phyloP scores from a whole-genome alignment of 345 rosid genomes.

The Mangifera indica region DNA sequence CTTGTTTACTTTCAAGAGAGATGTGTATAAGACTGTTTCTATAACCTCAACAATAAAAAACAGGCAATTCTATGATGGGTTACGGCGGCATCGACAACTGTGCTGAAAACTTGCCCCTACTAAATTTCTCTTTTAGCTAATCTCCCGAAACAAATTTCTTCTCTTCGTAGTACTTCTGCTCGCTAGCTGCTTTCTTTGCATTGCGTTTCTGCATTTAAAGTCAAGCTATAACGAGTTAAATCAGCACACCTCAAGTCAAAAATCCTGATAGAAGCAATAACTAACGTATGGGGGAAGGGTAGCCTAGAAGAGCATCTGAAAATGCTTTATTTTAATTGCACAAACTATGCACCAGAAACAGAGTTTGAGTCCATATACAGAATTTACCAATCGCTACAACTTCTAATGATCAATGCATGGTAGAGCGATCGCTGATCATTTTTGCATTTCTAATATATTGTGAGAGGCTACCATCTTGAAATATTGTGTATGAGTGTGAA shows the following conservation, averaged over 20 bases:
- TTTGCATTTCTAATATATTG: neutral
- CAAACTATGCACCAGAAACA: neutral
- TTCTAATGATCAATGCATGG: no score
- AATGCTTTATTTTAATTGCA: neutral
- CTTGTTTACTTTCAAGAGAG: neutral
- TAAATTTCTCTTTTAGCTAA: slow-evolving; percentile 17
- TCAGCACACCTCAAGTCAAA: neutral
- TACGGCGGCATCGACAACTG: slow-evolving; percentile 20
- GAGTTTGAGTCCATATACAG: neutral
- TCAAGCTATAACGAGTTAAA: neutral
- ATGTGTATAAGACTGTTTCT: no score
- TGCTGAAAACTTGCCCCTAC: slow-evolving; percentile 14
- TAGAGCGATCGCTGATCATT: neutral
- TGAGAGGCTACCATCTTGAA: neutral
- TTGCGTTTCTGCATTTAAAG: slow-evolving; percentile 57
- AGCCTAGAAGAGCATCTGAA: neutral
- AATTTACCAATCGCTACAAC: neutral
- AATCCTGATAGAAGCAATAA: neutral
- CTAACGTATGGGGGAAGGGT: no score
- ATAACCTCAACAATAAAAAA: slow-evolving; percentile 12
- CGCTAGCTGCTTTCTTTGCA: slow-evolving; percentile 52
- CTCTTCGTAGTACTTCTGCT: slow-evolving; percentile 67
- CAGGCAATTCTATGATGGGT: slow-evolving; percentile 17
- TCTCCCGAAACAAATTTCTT: slow-evolving; percentile 57
- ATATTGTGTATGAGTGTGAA: neutral